A percentile compares a stretch with the other conserved stretches of the same genome.
Conservation (phyloP, 2,329 filamentous ascomycete species). For the Pezicula neosporulosa region DNA sequence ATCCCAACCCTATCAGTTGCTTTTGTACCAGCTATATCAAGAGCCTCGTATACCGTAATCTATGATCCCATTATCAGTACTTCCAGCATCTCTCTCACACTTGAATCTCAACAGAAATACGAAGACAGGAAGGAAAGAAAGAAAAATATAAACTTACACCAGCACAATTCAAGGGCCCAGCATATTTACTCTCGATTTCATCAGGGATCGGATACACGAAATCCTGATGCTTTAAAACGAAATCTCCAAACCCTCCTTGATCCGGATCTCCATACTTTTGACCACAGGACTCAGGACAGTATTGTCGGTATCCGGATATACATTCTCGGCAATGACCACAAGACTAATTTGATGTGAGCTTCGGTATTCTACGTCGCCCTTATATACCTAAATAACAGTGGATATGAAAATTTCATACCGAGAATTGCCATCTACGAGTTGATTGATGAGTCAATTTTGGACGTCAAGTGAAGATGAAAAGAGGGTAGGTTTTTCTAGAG, state of each 20-base stretch:
- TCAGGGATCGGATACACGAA: conserved; percentile 37
- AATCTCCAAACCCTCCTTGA: conserved; percentile 41
- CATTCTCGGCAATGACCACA: conserved; percentile 6
- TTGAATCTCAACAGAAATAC: neutral
- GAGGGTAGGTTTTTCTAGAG: too few species aligned
- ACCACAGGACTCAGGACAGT: conserved; percentile 10
- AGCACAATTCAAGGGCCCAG: conserved; percentile 40
- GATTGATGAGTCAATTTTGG: neutral
- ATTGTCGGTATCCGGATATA: conserved; percentile 6
- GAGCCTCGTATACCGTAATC: conserved; percentile 29
- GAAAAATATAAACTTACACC: conserved; percentile 23
- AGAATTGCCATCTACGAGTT: conserved; percentile 7
- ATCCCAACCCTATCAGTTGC: conserved; percentile 38
- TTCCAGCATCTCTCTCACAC: neutral
- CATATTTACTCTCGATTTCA: conserved; percentile 29
- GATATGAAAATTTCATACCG: neutral
- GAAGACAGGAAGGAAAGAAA: neutral
- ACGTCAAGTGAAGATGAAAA: neutral
- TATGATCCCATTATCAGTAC: neutral
- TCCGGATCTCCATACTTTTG: conserved; percentile 32
- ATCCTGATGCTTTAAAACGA: conserved; percentile 31
- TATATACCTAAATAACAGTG: too few species aligned
- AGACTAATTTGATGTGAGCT: conserved; percentile 9
- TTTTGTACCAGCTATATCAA: conserved; percentile 25
- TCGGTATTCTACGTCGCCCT: too few species aligned